Evolutionary conservation across 352 stramenopile species (phyloP), one percentile per base, ranked within the genome.

Genomic region (Thraustochytrium striatum): DNA sequence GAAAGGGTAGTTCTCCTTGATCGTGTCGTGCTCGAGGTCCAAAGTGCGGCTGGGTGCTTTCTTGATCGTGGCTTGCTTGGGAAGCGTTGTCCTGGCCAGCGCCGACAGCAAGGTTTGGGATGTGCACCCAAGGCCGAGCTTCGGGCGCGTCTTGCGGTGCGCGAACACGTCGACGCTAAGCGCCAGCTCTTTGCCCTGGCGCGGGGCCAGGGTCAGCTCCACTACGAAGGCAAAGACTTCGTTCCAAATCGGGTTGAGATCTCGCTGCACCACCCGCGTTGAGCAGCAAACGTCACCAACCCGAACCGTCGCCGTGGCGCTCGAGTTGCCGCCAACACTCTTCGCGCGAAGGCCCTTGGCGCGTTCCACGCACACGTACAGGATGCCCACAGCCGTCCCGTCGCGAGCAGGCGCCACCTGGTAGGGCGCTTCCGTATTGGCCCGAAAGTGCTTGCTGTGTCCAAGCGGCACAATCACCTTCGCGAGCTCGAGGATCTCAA

Each of bases 201-300:
- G 33, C 30, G 7, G 28, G 36, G 41, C 33, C 41, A 3, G 36
- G 25, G 5, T 11, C 35, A 52, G 39, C 39, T 5, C 5, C n/a
- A n/a, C n/a, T 55, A 55, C 47, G n/a, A 75, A 75, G 5, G 61
- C 50, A 30, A 75, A 75, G 32, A 16, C 32, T 9, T 30, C n/a
- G 21, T 75, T 75, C 65, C 65, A 75, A 21, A 62, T 38, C 32
- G 65, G 65, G 36, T 75, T 75, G 32, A 75, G 65, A 19, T 75
- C 65, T 5, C 65, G 65, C 19, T 43, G 44, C 8, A 75, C 52
- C 5, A 75, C 30, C 30, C 38, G 44, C 2, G 65, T 75, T 19
- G 41, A 75, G 7, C 41, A 47, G 21, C 39, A 55, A 9, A 35
- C 19, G 35, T 75, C 65, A 16, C 65, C 65, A 28, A 75, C 30